Base-by-base conservation (phyloP, 805 yeast genomes). In the Citeromyces nyonsensis region DNA sequence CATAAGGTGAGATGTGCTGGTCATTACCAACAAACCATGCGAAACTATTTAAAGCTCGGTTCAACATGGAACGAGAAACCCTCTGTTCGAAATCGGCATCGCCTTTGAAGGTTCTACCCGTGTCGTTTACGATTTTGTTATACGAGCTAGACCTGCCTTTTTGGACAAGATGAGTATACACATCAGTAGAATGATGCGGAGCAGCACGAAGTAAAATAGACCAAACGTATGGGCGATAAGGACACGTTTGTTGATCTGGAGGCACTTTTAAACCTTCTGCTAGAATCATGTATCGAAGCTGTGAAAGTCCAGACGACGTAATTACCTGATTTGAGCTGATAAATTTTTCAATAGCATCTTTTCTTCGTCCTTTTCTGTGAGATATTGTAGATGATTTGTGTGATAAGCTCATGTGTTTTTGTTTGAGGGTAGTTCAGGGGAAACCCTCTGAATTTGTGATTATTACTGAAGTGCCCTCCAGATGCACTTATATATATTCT, bases 51-150 rank as follows among this genome's bases (percentile, higher is more conserved):
- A 85, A 59, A 3, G 84, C 56, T 29, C 95, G 54, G 7, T 77
- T 63, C 28, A 85, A 52, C 1, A 80, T 55, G 3, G 67, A 71
- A 44, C 83, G 94, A n/a, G 70, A 51, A 2, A 84, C 94, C 34
- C 64, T 66, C 31, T 55, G 53, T 36, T 69, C 73, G 54, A 84
- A 85, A 10, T 51, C 48, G 15, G 59, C 55, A 46, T 85, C 94
- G 25, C 82, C 76, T 51, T 80, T 77, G 41, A 85, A 61, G 0
- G 95, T 85, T 36, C 95, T 57, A 43, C 83, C 83, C 1, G 94
- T 79, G 46, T 85, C 95, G 49, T 85, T 80, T 36, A 73, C 66
- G 36, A 85, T 84, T 52, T 85, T 85, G 25, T 65, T 56, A 36
- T 73, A 72, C 6, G 73, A 59, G 0, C 63, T 61, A 2, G 78